Conservation (phyloP, 768 basidiomycete genomes). For the Tricholoma hemisulphureum region DNA sequence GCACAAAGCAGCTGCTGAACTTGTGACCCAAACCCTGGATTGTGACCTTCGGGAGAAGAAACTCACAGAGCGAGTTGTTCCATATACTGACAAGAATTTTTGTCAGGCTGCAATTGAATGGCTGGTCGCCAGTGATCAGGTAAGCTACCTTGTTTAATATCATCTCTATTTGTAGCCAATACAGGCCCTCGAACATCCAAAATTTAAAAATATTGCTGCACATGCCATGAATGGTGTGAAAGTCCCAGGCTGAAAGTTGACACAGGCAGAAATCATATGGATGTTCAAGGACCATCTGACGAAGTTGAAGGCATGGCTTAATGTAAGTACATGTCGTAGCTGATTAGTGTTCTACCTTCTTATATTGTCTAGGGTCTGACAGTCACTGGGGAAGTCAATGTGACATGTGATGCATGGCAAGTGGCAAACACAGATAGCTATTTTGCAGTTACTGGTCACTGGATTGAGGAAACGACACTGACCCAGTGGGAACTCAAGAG, state of each 20-base stretch:
- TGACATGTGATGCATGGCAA: slow-evolving; percentile 43
- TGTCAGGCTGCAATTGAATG: too few relatives aligned
- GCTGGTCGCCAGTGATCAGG: slow-evolving; percentile 40
- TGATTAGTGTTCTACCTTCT: neutral
- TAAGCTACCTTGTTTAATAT: slow-evolving; percentile 14
- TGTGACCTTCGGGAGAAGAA: slow-evolving; percentile 21
- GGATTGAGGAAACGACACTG: too few relatives aligned
- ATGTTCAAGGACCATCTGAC: too few relatives aligned
- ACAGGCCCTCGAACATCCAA: too few relatives aligned
- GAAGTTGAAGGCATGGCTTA: neutral
- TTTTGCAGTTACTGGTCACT: too few relatives aligned
- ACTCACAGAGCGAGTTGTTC: too few relatives aligned
- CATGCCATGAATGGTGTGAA: too few relatives aligned
- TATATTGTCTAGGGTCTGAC: neutral
- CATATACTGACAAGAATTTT: slow-evolving; percentile 30
- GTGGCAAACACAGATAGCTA: slow-evolving; percentile 37
- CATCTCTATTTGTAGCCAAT: too few relatives aligned
- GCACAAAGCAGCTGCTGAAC: slow-evolving; percentile 13
- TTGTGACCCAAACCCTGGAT: slow-evolving; percentile 22
- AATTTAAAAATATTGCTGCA: too few relatives aligned
- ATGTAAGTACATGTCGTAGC: neutral
- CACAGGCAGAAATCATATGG: neutral
- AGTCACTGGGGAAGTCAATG: too few relatives aligned
- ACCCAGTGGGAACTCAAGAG: too few relatives aligned
- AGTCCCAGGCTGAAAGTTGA: slow-evolving; percentile 29